Conservation (phyloP, 1,284 basidiomycete species). For the Trichosporon ovoides region DNA sequence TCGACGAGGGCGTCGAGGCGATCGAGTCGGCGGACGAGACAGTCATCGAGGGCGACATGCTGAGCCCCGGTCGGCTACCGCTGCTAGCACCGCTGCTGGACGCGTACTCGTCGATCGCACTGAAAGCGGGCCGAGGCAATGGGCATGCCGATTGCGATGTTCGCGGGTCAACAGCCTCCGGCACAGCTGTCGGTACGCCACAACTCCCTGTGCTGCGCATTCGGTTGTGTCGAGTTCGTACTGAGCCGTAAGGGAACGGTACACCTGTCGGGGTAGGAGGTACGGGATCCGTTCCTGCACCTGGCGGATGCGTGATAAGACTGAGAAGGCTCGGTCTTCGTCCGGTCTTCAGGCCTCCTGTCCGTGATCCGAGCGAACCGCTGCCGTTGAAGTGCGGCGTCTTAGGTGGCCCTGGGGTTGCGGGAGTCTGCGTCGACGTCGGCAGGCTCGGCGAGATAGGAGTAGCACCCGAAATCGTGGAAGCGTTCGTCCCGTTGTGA, state of each 20-base stretch:
- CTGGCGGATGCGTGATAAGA: constrained; percentile 35
- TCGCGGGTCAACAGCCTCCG: constrained; percentile 17
- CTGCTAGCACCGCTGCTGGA: not conserved
- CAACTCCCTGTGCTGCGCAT: constrained; percentile 29
- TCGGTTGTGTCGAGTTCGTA: constrained; percentile 20
- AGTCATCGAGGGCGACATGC: constrained; percentile 17
- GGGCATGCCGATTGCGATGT: constrained; percentile 22
- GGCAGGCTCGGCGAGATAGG: constrained; percentile 5
- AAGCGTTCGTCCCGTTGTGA: constrained; percentile 15
- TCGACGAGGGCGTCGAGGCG: constrained; percentile 17
- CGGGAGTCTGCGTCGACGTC: constrained; percentile 27
- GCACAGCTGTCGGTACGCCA: constrained; percentile 3
- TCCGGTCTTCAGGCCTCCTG: constrained; percentile 17
- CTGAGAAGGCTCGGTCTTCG: constrained; percentile 36
- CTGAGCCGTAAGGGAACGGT: constrained; percentile 18
- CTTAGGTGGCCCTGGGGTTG: constrained; percentile 35
- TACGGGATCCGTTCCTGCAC: constrained; percentile 13
- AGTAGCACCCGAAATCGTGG: constrained; percentile 16
- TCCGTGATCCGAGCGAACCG: not conserved
- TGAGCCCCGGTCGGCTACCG: not conserved
- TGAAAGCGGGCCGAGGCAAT: constrained; percentile 10
- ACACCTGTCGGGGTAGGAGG: constrained; percentile 32
- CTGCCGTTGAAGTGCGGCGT: constrained; percentile 20
- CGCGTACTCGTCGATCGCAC: constrained; percentile 25
- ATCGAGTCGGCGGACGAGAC: constrained; percentile 14